Percentiles rank a stretch among this genome's conserved stretches.
Conservation (phyloP, 768 basidiomycete species). For the Macrolepiota albuminosa region DNA sequence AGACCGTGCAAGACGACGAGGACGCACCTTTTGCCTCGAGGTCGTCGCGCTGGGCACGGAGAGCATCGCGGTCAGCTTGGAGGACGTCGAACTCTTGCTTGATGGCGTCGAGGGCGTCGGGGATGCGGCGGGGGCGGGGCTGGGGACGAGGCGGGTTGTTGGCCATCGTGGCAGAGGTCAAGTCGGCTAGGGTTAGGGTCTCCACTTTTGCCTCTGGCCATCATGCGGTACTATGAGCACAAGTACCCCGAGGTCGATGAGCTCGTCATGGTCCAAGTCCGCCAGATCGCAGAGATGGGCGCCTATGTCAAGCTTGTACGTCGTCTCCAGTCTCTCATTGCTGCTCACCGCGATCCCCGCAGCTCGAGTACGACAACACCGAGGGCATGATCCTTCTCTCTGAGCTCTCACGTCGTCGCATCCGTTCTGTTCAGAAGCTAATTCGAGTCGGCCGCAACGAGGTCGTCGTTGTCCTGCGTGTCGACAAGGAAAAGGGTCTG, state of each 20-base stretch:
- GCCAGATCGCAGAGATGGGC: conserved; percentile 99
- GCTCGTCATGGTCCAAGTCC: conserved; percentile 99
- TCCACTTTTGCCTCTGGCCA: not conserved
- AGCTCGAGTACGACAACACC: conserved; percentile 99
- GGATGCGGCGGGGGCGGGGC: conserved; percentile 35
- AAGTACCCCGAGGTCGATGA: conserved; percentile 96
- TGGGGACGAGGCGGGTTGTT: not conserved
- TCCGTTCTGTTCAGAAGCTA: conserved; percentile 95
- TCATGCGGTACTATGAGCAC: conserved; percentile 91
- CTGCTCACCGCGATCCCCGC: not conserved
- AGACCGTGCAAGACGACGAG: not conserved
- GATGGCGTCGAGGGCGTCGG: conserved; percentile 72
- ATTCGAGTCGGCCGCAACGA: conserved; percentile 98
- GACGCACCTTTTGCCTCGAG: conserved; percentile 76
- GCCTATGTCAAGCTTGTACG: conserved; percentile 96
- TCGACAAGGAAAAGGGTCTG: conserved; percentile 98
- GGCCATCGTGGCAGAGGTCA: conserved; percentile 5
- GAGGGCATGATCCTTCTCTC: conserved; percentile 99
- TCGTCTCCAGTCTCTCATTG: conserved; percentile 8
- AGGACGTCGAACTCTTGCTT: conserved; percentile 76
- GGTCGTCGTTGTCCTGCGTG: conserved; percentile 95
- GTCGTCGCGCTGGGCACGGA: conserved; percentile 84
- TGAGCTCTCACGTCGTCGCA: conserved; percentile 93
- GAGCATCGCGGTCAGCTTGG: conserved; percentile 44
- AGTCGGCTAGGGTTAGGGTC: conserved; percentile 15